Conservation (phyloP, 305 asterid species). For the Solanum chacoense region DNA sequence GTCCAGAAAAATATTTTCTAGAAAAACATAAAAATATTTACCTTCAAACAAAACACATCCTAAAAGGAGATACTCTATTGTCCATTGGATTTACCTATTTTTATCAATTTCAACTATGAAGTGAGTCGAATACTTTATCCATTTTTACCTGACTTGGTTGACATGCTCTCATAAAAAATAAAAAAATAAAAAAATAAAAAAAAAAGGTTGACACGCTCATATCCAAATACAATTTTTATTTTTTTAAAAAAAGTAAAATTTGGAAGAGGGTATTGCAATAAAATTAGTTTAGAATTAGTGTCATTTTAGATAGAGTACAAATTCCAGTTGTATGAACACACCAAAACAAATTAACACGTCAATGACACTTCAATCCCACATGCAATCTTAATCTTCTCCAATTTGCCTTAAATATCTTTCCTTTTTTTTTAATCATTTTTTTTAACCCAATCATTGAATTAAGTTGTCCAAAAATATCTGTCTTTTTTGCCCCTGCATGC, state of each 20-base stretch:
- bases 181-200: too few species aligned
- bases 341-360: slow-evolving; percentile 36
- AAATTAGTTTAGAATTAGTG: background rate
- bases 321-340: background rate
- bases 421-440: background rate
- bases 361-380: slow-evolving; percentile 45
- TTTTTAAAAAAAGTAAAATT: background rate
- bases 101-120: too few species aligned
- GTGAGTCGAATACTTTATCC: too few species aligned
- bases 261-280: background rate
- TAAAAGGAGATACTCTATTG: background rate
- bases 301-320: background rate
- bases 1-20: background rate
- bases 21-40: background rate
- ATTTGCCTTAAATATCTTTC: slow-evolving; percentile 1
- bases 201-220: background rate
- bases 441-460: slow-evolving; percentile 18
- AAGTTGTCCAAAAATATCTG: background rate
- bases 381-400: slow-evolving; percentile 10
- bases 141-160: background rate
- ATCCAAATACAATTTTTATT: too few species aligned
- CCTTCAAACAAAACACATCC: background rate
- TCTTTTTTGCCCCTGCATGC: background rate
- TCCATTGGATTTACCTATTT: too few species aligned
- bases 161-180: too few species aligned